A percentile compares a stretch with the other conserved stretches of the same genome.
Evolutionary conservation across 129 eudicot species (phyloP).

Genomic region (Helianthus tuberosus): DNA sequence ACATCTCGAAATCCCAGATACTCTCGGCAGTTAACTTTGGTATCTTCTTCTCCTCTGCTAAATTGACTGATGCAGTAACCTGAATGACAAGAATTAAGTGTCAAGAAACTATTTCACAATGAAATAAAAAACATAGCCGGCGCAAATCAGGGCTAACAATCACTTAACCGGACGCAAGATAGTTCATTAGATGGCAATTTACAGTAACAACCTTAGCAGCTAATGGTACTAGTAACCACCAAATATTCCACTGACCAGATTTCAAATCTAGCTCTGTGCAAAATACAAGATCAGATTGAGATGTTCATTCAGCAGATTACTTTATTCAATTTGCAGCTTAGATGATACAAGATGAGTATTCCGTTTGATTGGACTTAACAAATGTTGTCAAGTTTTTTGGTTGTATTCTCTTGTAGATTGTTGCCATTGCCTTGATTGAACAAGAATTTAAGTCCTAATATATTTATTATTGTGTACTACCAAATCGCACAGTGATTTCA

Average conservation of each 20-base stretch:
- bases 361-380: neutral
- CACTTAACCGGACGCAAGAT: neutral
- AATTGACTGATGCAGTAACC: conserved; percentile 64
- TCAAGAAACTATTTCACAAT: conserved; percentile 18
- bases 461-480: neutral
- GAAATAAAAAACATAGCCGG: conserved; percentile 7
- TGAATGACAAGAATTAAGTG: conserved; percentile 25
- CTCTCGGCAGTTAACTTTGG: conserved; percentile 62
- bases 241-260: conserved; percentile 1
- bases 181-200: conserved; percentile 2
- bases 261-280: neutral
- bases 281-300: neutral
- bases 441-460: neutral
- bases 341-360: neutral
- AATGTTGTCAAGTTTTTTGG: neutral
- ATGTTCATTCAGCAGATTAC: neutral
- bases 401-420: neutral
- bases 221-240: neutral
- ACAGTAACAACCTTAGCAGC: neutral
- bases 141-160: neutral
- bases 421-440: conserved; percentile 1
- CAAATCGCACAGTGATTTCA: neutral
- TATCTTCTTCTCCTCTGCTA: conserved; percentile 52
- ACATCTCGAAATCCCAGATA: conserved; percentile 59
- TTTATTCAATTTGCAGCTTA: neutral